Evolutionary conservation across 1,139 yeast genomes (phyloP), one percentile per base, ranked within the genome.

Genomic region (Saccharomycopsis hybrid): DNA sequence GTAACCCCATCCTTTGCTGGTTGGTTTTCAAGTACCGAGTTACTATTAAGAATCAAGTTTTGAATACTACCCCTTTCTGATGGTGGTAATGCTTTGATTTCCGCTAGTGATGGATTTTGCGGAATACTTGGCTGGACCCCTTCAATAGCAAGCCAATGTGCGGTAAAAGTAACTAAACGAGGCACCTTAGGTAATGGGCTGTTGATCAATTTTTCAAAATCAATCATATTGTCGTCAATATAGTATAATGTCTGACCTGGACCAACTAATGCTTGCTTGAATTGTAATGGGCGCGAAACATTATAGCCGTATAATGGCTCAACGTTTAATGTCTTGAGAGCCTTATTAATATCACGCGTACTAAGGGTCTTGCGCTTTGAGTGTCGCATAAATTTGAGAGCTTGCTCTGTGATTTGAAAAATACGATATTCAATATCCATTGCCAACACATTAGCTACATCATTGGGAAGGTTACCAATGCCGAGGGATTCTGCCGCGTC

Each of bases 371-470:
- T 85, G 46, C 97, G 71, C 65, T 90, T 90, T 37, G 95, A 82
- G 65, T 94, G 97, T 60, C 97, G 77, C 94, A 92, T 94, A 66
- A 92, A 90, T 65, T 92, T 94, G 53, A 85, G 80, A 27, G 98
- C 97, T 55, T 94, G 95, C 66, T 92, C 97, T 53, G 92, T 72
- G 44, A 94, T 86, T 67, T 94, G 98, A 64, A 92, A 94, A 56
- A 94, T 88, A 57, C 98, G 77, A 64, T 94, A 94, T 68, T 94
- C 99, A 32, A 92, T 95, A 65, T 94, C 99, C 98, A 94, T 92
- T 4, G 99, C 98, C 54, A 94, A 71, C 56, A 94, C 88, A 61
- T 88, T 87, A 48, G 96, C 86, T 1, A 94, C 95, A 55, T 94
- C 98, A 54, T 92, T 97, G 27, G 89, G 87, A 44, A 92, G 70